Conservation (phyloP, 2,329 filamentous ascomycete species). For the Colletotrichum sidae region DNA sequence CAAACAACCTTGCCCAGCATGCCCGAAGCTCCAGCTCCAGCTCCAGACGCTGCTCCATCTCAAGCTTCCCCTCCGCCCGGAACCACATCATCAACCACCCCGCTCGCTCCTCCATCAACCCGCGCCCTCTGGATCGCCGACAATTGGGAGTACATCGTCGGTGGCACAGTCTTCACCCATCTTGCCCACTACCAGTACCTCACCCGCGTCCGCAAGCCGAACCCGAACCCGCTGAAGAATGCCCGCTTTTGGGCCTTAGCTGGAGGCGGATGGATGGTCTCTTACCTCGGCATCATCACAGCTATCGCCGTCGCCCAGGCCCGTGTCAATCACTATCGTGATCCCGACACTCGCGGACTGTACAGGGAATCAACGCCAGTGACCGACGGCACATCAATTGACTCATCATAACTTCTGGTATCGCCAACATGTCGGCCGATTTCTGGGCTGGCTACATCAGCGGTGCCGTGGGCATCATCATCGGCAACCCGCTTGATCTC, state of each 20-base stretch:
- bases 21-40: background rate
- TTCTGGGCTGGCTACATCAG: slow-evolving; percentile 95
- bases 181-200: slow-evolving; percentile 38
- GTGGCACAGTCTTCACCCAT: slow-evolving; percentile 33
- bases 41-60: background rate
- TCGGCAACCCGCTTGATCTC: slow-evolving; percentile 44
- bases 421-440: slow-evolving; percentile 77
- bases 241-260: slow-evolving; percentile 38
- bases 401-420: background rate
- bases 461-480: slow-evolving; percentile 77
- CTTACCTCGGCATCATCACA: slow-evolving; percentile 36
- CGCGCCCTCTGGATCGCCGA: slow-evolving; percentile 36
- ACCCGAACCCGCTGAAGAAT: slow-evolving; percentile 37
- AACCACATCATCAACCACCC: slow-evolving; percentile 16
- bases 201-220: slow-evolving; percentile 27
- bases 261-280: slow-evolving; percentile 37
- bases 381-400: background rate
- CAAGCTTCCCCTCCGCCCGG: slow-evolving; percentile 2
- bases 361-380: slow-evolving; percentile 15
- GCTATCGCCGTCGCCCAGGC: slow-evolving; percentile 34
- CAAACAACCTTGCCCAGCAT: no score
- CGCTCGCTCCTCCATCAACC: slow-evolving; percentile 29
- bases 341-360: slow-evolving; percentile 25
- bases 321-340: slow-evolving; percentile 35
- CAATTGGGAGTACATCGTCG: slow-evolving; percentile 37